Evolutionary conservation across 2,329 filamentous ascomycete genomes (phyloP), one percentile per base, ranked within the genome.

Genomic region (Pestalotiopsis sp.): DNA sequence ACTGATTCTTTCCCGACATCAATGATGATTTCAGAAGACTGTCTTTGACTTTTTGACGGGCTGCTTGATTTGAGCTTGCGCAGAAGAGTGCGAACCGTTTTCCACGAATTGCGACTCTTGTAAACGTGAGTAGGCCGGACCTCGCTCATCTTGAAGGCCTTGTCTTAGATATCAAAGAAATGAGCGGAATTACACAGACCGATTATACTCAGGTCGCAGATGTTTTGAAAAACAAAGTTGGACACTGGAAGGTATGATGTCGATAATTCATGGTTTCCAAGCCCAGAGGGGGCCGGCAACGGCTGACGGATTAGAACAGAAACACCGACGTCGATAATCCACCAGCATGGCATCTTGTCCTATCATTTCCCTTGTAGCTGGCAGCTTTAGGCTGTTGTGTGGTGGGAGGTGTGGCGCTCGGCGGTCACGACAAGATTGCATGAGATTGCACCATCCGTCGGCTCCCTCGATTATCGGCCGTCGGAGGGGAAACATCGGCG

Each of bases 71-170:
- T 71, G 67, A 75, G 72, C 65, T 59, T 71, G 49, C 70, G 70
- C 25, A 75, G 56, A 4, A 75, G 59, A 25, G 71, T 70, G 23
- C 73, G 72, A 23, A 75, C 71, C 4, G 72, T 69, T 31, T 71
- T 75, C 72, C 73, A 75, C 25, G 73, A 75, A 20, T 73, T 75
- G 45, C 71, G 68, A 45, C 58, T 66, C 25, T 65, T 65, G 23
- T 70, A 66, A 13, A 65, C 7, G 62, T 66, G 69, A 20, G 67
- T 68, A n/a, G 69, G 38, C 41, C 67, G 70, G 11, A 68, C 52
- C 57, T 73, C 72, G 9, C 69, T 64, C 72, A 73, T 74, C 17
- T 56, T 65, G 39, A 52, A 25, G 4, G 4, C 2, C 20, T 27
- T 13, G 57, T 59, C n/a, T 36, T 12, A 17, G 25, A 14, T 59